Evolutionary conservation across 345 rosid genomes (phyloP).

Genomic region (Ailanthus altissimus): DNA sequence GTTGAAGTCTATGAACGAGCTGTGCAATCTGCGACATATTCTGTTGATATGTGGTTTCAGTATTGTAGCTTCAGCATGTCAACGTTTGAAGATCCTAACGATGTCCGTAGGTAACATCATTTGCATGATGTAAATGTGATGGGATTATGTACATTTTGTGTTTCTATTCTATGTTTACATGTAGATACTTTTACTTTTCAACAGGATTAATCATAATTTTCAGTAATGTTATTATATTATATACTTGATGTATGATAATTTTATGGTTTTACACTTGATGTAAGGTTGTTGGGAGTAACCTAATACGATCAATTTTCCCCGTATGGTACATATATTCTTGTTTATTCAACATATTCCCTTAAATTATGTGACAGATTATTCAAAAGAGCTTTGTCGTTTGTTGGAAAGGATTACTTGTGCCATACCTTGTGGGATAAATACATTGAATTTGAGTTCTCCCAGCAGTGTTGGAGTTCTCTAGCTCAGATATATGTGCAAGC

Average conservation of each 20-base stretch:
- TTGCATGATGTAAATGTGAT: neutral
- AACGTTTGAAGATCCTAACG: slow-evolving; percentile 63
- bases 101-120: slow-evolving; percentile 65
- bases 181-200: neutral
- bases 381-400: slow-evolving; percentile 70
- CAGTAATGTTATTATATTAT: neutral
- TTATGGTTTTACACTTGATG: too few relatives aligned
- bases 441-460: slow-evolving; percentile 60
- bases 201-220: neutral
- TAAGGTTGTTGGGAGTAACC: too few relatives aligned
- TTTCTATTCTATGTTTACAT: neutral
- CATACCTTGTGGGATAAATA: slow-evolving; percentile 79
- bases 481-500: slow-evolving; percentile 67
- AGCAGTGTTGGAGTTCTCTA: slow-evolving; percentile 65
- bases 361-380: slow-evolving; percentile 56
- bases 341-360: neutral
- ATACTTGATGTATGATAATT: neutral
- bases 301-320: too few relatives aligned
- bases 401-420: slow-evolving; percentile 82
- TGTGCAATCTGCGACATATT: slow-evolving; percentile 65
- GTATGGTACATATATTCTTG: neutral
- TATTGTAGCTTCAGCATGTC: slow-evolving; percentile 63
- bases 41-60: slow-evolving; percentile 72
- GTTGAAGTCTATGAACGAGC: slow-evolving; percentile 76
- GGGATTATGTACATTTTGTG: neutral